Evolutionary conservation across 2,329 filamentous ascomycete species (phyloP), one percentile per base, ranked within the genome.

Genomic region (Curvularia verruculosa): DNA sequence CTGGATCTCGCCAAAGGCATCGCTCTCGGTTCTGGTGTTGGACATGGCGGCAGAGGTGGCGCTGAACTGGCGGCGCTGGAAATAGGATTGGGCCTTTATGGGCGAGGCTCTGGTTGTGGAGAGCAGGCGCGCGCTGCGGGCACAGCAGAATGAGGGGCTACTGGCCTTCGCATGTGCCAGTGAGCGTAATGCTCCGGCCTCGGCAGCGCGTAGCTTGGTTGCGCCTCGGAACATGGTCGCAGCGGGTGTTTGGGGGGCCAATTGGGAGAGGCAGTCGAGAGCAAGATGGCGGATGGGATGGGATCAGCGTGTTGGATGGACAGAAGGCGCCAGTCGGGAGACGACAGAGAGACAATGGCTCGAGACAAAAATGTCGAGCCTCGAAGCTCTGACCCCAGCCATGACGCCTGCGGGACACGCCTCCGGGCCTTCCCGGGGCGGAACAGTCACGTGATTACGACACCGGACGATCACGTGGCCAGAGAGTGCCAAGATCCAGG

Each of bases 1-100:
- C 83, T 96, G 87, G 78, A 99, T 87, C 83, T 96, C 92, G 81
- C 95, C 95, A 83, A 98, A 98, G 80, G 95, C 95, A 84, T 99
- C 95, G 80, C 87, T 95, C 82, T 99, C 95, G 73, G 89, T 91
- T 80, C 95, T 87, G 65, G 88, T 89, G 53, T 69, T 71, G 58
- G 73, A 72, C 75, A 77, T 77, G 52, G 44, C 74, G 64, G 47
- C 74, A 63, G 61, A 59, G 51, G 74, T 70, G 52, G 65, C 61
- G 63, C 56, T 68, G 64, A 77, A 77, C 28, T 64, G 68, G 60
- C 74, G 72, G 59, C 59, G 60, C 47, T 65, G 63, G 56, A 64
- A 55, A 56, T 56, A 46, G 34, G 37, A 34, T 51, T 65, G 66
- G 9, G 63, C 41, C 40, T 49, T 59, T 62, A 69, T 58, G 49